Evolutionary conservation across 129 eudicot species (phyloP), one percentile per base, ranked within the genome.

Genomic region (Kitagawia praeruptora): DNA sequence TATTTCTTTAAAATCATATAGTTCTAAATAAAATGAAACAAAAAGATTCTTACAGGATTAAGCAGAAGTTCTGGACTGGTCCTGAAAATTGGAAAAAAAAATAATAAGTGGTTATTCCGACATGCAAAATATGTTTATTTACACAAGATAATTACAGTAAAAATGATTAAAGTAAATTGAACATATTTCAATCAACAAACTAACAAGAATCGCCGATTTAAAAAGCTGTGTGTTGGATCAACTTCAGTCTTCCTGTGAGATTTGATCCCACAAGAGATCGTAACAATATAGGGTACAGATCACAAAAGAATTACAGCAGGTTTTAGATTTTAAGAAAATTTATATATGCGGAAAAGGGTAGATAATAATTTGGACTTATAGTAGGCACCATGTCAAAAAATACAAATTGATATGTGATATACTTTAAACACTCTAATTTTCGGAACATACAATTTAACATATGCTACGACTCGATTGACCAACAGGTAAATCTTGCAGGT

Each of bases 51-150:
- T 89, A 93, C 98, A 83, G 97, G 89, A 86, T 93, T 93, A 77
- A 93, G 91, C 73, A 93, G 87, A 82, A 93, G 98, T 85, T 93
- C 98, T 9, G 96, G 93, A 85, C 98, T 89, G 79, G 97, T 93
- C 97, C 98, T 91, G 96, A 56, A 88, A 91, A 83, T 76, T 28
- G 78, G n/a, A n/a, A 31, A 81, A 73, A 80, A 75, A 79, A 41
- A 41, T 25, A 77, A 76, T 54, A 69, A 75, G 28, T 28, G 6
- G 11, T 56, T 84, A 69, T 63, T 11, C 39, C 67, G 67, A 54
- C 46, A 63, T 27, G 13, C 70, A 67, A 44, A 5, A 14, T 15
- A 69, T 27, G 38, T 11, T 63, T 11, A 27, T 63, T 25, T 25
- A 8, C 70, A 61, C 13, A 61, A 8, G 15, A n/a, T 2, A 61